Percentiles rank a stretch among this genome's conserved stretches.
Evolutionary conservation across 495 filamentous ascomycete species (phyloP).

Genomic region (Trypethelium eluteriae): DNA sequence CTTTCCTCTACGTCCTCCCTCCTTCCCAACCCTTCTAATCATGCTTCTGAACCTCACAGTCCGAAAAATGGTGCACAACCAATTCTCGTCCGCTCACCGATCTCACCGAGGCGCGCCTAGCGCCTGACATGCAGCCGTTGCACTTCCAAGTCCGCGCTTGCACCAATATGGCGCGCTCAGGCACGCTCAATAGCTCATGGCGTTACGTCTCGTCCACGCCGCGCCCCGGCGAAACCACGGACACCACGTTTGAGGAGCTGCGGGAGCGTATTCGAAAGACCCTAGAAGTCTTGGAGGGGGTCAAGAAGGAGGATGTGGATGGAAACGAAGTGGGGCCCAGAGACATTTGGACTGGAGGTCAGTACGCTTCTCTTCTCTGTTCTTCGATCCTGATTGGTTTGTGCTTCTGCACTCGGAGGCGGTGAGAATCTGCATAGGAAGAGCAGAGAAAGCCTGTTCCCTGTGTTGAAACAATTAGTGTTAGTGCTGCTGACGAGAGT

Average conservation of each 20-base stretch:
- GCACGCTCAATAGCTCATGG: conserved; percentile 18
- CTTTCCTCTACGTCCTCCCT: not conserved
- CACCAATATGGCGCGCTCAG: conserved; percentile 24
- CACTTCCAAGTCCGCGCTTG: conserved; percentile 41
- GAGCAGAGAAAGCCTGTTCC: conserved; percentile 7
- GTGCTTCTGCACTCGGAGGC: not conserved
- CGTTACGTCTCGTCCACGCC: conserved; percentile 29
- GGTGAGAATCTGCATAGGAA: not conserved
- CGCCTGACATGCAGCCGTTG: conserved; percentile 45
- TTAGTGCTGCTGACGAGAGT: not conserved
- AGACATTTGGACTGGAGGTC: conserved; percentile 30
- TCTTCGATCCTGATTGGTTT: not conserved
- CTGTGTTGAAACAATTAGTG: not conserved
- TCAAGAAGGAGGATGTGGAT: conserved; percentile 36
- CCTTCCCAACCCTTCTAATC: not conserved
- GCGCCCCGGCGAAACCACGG: conserved; percentile 32
- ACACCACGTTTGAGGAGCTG: conserved; percentile 38
- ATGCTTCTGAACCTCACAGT: not conserved
- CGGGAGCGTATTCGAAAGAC: conserved; percentile 38
- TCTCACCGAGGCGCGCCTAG: conserved; percentile 22
- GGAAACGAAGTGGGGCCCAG: conserved; percentile 30
- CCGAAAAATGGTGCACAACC: conserved; percentile 5
- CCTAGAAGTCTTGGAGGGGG: conserved; percentile 34
- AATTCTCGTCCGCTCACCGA: not conserved
- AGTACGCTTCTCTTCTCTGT: not conserved